Conservation (phyloP, 2,329 filamentous ascomycete species). For the Orbilia brochopaga region DNA sequence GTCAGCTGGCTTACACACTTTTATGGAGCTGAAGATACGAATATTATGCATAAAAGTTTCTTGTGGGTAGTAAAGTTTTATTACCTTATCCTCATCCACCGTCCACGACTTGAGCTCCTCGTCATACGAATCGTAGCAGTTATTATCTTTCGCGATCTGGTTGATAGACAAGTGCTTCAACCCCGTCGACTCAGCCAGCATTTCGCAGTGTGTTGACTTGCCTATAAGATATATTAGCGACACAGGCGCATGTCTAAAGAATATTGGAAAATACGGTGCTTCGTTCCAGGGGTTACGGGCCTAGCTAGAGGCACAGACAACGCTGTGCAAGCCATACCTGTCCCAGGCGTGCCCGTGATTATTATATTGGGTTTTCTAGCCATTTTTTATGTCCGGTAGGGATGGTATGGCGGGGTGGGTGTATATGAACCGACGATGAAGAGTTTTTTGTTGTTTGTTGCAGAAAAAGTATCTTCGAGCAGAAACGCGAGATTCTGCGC, state of each 20-base stretch:
- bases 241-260: neutral
- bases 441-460: constrained; percentile 46
- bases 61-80: constrained; percentile 44
- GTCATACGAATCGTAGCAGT: constrained; percentile 85
- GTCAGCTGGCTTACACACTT: neutral
- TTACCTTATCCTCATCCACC: constrained; percentile 93
- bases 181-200: constrained; percentile 71
- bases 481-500: neutral
- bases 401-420: neutral
- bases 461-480: constrained; percentile 19
- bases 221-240: constrained; percentile 57
- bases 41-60: neutral
- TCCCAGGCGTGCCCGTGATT: constrained; percentile 91
- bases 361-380: constrained; percentile 79
- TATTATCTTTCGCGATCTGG: constrained; percentile 84
- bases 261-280: too few species aligned
- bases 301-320: neutral
- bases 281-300: neutral
- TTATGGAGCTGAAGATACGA: too few species aligned
- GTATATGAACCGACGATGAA: constrained; percentile 5
- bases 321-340: constrained; percentile 60
- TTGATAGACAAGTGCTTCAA: constrained; percentile 87
- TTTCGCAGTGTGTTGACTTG: constrained; percentile 90
- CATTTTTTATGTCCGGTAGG: constrained; percentile 14
- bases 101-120: constrained; percentile 86